Evolutionary conservation across 768 basidiomycete species (phyloP).

Genomic region (Panus rudis): DNA sequence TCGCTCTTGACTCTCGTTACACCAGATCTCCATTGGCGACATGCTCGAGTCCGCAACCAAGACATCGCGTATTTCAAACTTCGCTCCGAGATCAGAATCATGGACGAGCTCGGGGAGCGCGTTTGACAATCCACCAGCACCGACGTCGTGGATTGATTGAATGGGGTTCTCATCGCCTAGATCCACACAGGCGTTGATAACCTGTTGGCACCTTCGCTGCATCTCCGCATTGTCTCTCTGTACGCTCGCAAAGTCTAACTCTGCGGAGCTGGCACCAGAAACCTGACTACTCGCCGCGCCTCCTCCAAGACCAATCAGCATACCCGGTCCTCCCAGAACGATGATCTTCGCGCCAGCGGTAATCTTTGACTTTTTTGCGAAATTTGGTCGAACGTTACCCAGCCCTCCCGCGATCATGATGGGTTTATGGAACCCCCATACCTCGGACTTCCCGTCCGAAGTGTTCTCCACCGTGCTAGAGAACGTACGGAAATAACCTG

Average conservation of each 20-base stretch:
- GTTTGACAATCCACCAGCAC: constrained; percentile 94
- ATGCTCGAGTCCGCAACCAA: constrained; percentile 87
- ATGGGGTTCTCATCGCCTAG: constrained; percentile 64
- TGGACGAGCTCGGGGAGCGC: constrained; percentile 96
- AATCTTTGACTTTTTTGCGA: constrained; percentile 74
- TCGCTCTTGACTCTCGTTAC: constrained; percentile 97
- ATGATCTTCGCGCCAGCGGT: constrained; percentile 79
- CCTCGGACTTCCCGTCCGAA: constrained; percentile 44
- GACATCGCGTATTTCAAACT: constrained; percentile 90
- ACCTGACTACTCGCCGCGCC: constrained; percentile 94
- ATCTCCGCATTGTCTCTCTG: constrained; percentile 98
- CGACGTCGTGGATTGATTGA: constrained; percentile 96
- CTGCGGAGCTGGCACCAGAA: constrained; percentile 83
- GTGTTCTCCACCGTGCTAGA: constrained; percentile 63
- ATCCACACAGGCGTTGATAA: constrained; percentile 85
- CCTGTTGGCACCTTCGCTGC: constrained; percentile 95
- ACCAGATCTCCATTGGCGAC: constrained; percentile 99
- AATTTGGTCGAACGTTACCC: constrained; percentile 84
- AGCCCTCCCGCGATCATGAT: constrained; percentile 99
- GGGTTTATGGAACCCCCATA: constrained; percentile 98
- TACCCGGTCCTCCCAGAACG: constrained; percentile 91
- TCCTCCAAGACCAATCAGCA: constrained; percentile 94
- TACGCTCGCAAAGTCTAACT: constrained; percentile 95
- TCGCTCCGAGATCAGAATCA: constrained; percentile 86
- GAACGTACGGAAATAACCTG: constrained; percentile 96